phyloP scores from a whole-genome alignment of 768 basidiomycete species.

The Auriculariales sp. region DNA sequence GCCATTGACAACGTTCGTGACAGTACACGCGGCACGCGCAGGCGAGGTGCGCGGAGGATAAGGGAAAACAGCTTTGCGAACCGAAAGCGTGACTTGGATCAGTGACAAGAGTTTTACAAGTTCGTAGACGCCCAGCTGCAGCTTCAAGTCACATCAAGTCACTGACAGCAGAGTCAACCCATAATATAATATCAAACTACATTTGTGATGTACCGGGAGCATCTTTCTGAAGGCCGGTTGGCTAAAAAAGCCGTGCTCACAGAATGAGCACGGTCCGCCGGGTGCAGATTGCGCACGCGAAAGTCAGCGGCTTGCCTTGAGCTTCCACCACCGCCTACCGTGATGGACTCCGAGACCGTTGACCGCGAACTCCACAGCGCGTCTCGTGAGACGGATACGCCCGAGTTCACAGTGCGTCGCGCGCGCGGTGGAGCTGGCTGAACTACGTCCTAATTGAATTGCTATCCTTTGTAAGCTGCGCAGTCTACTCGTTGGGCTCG shows the following conservation, averaged over 20 bases:
- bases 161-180: too few species aligned
- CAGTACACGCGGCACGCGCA: background rate
- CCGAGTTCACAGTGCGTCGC: conserved; percentile 3
- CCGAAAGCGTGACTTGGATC: too few species aligned
- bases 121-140: too few species aligned
- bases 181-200: too few species aligned
- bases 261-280: background rate
- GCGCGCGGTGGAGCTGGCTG: background rate
- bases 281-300: too few species aligned
- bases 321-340: too few species aligned
- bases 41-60: background rate
- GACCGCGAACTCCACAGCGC: too few species aligned
- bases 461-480: conserved; percentile 16
- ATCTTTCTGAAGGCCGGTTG: background rate
- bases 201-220: too few species aligned
- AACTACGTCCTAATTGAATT: background rate
- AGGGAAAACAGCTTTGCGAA: background rate
- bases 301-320: too few species aligned
- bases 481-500: conserved; percentile 64
- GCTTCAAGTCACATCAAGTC: too few species aligned
- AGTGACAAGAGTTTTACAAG: too few species aligned
- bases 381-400: background rate
- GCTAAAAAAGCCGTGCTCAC: background rate
- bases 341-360: too few species aligned
- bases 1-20: conserved; percentile 13